Evolutionary conservation across 2,329 filamentous ascomycete species (phyloP), one percentile per base, ranked within the genome.

Genomic region (Penicillium occitanis): DNA sequence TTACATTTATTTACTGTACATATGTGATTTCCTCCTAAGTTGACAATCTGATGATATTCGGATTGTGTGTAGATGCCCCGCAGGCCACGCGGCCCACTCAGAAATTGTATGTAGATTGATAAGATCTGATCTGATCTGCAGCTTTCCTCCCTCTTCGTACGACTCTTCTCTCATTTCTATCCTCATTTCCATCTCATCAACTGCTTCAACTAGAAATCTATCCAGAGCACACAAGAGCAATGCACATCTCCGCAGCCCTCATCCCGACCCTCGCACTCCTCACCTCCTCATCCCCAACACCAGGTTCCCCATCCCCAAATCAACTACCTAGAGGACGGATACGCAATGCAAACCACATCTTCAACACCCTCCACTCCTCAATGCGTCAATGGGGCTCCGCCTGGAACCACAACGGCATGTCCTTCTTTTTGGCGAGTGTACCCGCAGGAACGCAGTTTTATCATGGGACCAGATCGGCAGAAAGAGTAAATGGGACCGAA

Each of bases 311-410:
- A 48, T 10, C 22, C 19, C 7, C n/a, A 17, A 48, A 48, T n/a
- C 51, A 19, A 57, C 17, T 11, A 7, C 8, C 33, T 10, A 19
- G 8, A 22, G 50, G 28, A 10, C 14, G 65, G 50, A 11, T 66
- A 5, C 40, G 33, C 64, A 88, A 90, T 74, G 87, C 86, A 7
- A 84, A 86, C 69, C 83, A 86, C 68, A 86, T 92, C 65, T 92
- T 92, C 83, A 92, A 92, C 72, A 84, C 88, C 17, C 80, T 92
- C 19, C 87, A 92, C 69, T 87, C 87, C 10, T 89, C 89, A 0
- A 87, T 90, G 80, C 84, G 90, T 42, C 89, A 92, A 80, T 93
- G 88, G 86, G 90, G 89, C 1, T 91, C 88, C 0, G 88, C 89
- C 0, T 73, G 91, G 2, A 84, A 91, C 66, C 90, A 93, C 76